phyloP scores from a whole-genome alignment of 129 eudicot species.

The Tanacetum coccineum region DNA sequence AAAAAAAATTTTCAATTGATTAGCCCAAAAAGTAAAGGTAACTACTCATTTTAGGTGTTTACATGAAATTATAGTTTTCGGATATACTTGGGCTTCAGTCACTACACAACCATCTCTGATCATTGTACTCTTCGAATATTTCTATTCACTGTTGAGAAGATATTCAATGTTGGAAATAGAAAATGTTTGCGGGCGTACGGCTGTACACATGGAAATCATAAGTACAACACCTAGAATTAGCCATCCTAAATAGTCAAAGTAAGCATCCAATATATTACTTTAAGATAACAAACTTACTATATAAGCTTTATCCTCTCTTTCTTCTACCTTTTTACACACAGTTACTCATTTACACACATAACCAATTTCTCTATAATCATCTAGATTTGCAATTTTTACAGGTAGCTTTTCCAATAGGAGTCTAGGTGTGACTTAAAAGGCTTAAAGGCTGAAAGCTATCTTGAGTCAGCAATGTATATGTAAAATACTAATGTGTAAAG shows the following conservation, averaged over 20 bases:
- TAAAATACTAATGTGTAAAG: too few relatives aligned
- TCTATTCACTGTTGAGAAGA: too few relatives aligned
- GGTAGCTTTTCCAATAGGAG: not conserved
- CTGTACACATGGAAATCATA: slow-evolving; percentile 33
- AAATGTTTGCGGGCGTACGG: slow-evolving; percentile 92
- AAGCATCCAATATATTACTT: not conserved
- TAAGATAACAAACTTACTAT: not conserved
- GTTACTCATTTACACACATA: too few relatives aligned
- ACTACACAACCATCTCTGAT: slow-evolving; percentile 97
- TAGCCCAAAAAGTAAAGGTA: not conserved
- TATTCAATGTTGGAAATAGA: slow-evolving; percentile 77
- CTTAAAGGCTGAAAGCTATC: not conserved
- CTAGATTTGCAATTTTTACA: too few relatives aligned
- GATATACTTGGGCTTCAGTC: slow-evolving; percentile 82
- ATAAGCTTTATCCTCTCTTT: not conserved
- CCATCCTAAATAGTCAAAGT: slow-evolving; percentile 5
- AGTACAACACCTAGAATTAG: not conserved
- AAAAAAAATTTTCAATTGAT: slow-evolving; percentile 12
- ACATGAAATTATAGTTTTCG: slow-evolving; percentile 1
- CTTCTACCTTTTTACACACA: too few relatives aligned
- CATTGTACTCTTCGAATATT: slow-evolving; percentile 86
- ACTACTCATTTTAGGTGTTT: not conserved
- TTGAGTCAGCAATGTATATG: not conserved
- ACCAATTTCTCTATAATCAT: too few relatives aligned
- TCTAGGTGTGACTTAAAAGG: not conserved